Evolutionary conservation across 352 stramenopile species (phyloP).

Genomic region (Phytophthora boehmeriae): DNA sequence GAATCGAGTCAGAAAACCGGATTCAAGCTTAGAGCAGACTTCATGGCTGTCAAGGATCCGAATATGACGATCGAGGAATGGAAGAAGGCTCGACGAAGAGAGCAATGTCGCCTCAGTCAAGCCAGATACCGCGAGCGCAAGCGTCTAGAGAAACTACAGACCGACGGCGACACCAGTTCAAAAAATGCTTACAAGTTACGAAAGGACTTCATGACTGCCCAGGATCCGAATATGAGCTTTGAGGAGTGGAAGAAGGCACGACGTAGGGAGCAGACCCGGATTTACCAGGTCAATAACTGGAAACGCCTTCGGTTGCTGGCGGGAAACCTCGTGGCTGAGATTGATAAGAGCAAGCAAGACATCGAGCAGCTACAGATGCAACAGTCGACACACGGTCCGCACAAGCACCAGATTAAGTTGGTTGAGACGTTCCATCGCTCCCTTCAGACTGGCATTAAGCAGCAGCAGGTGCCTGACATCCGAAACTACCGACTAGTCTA

Average conservation of each 20-base stretch:
- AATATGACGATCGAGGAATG: not conserved
- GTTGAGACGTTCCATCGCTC: conserved; percentile 38
- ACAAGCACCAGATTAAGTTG: conserved; percentile 2
- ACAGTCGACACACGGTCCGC: not conserved
- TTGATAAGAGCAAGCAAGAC: conserved; percentile 39
- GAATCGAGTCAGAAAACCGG: no score
- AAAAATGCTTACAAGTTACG: no score
- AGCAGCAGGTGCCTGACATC: conserved; percentile 3
- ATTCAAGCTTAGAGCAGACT: no score
- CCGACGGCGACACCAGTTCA: no score
- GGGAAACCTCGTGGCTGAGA: conserved; percentile 20
- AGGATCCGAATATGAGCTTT: no score
- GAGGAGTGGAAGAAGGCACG: not conserved
- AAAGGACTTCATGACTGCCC: no score
- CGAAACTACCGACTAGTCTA: conserved; percentile 2
- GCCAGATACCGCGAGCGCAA: conserved; percentile 1
- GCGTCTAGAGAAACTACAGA: no score
- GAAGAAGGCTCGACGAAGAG: conserved; percentile 10
- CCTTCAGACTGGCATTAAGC: conserved; percentile 12
- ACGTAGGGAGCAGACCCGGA: conserved; percentile 1
- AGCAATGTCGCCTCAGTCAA: conserved; percentile 17
- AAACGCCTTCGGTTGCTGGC: not conserved
- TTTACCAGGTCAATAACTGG: not conserved
- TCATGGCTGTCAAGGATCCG: no score
- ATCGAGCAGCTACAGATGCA: conserved; percentile 38